phyloP scores from a whole-genome alignment of 371 early-diverging fungal species.

The Saksenaea oblongispora region DNA sequence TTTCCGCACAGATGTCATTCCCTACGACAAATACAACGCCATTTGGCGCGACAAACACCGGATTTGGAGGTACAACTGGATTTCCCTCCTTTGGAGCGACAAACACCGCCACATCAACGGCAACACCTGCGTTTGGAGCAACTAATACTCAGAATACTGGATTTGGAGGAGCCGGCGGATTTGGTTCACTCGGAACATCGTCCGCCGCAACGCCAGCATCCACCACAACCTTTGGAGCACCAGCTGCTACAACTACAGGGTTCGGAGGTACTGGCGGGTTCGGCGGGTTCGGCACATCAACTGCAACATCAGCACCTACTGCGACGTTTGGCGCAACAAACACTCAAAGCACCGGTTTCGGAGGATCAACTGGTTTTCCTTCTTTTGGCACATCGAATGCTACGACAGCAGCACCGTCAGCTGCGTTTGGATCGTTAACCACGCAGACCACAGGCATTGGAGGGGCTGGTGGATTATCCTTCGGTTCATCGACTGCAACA shows the following conservation, averaged over 20 bases:
- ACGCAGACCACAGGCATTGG: neutral
- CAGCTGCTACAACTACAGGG: neutral
- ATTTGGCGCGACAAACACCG: neutral
- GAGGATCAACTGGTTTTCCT: neutral
- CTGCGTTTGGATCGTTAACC: neutral
- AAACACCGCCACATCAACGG: neutral
- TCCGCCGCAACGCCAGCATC: neutral
- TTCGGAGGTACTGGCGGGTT: neutral
- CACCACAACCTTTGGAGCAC: slow-evolving; percentile 3
- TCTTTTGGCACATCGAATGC: neutral
- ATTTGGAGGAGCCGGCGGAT: neutral
- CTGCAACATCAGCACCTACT: neutral
- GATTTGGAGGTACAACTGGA: neutral
- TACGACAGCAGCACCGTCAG: neutral
- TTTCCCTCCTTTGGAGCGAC: slow-evolving; percentile 6
- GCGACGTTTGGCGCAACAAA: neutral
- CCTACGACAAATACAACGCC: neutral
- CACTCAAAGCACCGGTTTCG: neutral
- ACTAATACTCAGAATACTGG: neutral
- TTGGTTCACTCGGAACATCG: slow-evolving; percentile 7
- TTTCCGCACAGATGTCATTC: neutral
- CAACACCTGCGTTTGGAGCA: slow-evolving; percentile 4
- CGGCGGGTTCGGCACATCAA: neutral
- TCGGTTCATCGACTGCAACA: neutral
- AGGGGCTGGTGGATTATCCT: neutral